phyloP scores from a whole-genome alignment of 1,139 yeast species.

The Saccharomyces pastorianus region DNA sequence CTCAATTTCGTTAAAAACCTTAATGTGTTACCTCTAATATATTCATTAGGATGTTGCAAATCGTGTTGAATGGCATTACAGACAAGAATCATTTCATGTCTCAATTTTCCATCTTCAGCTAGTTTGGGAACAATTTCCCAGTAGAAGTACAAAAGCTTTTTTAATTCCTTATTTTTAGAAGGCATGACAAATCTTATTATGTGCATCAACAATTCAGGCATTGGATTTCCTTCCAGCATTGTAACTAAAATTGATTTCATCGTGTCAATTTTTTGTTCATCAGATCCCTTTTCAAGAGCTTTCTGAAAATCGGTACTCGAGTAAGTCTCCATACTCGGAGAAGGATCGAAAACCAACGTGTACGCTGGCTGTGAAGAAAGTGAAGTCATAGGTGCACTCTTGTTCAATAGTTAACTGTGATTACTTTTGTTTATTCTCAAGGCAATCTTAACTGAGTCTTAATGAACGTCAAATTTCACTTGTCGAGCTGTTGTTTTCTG shows the following conservation, averaged over 20 bases:
- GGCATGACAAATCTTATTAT: slow-evolving; percentile 97
- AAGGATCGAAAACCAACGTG: slow-evolving; percentile 68
- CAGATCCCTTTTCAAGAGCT: slow-evolving; percentile 81
- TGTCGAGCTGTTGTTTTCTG: slow-evolving; percentile 1
- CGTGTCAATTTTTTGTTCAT: slow-evolving; percentile 77
- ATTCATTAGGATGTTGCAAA: slow-evolving; percentile 96
- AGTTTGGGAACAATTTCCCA: slow-evolving; percentile 98
- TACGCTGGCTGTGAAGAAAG: slow-evolving; percentile 40
- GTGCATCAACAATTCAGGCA: slow-evolving; percentile 96
- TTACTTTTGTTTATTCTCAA: not conserved
- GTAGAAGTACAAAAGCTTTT: slow-evolving; percentile 86
- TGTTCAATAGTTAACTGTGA: not conserved
- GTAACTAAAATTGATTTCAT: slow-evolving; percentile 82
- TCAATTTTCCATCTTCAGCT: slow-evolving; percentile 80
- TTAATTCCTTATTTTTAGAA: slow-evolving; percentile 79
- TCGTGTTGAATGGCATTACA: slow-evolving; percentile 97
- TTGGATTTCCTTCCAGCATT: slow-evolving; percentile 86
- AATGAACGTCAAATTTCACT: not conserved
- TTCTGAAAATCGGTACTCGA: slow-evolving; percentile 71
- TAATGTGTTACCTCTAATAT: slow-evolving; percentile 88
- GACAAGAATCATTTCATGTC: slow-evolving; percentile 97
- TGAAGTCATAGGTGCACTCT: slow-evolving; percentile 11
- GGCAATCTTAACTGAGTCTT: not conserved
- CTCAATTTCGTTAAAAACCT: slow-evolving; percentile 83
- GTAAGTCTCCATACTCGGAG: slow-evolving; percentile 54